Conservation (phyloP, 306 rosid genomes). For the Inga laurina region DNA sequence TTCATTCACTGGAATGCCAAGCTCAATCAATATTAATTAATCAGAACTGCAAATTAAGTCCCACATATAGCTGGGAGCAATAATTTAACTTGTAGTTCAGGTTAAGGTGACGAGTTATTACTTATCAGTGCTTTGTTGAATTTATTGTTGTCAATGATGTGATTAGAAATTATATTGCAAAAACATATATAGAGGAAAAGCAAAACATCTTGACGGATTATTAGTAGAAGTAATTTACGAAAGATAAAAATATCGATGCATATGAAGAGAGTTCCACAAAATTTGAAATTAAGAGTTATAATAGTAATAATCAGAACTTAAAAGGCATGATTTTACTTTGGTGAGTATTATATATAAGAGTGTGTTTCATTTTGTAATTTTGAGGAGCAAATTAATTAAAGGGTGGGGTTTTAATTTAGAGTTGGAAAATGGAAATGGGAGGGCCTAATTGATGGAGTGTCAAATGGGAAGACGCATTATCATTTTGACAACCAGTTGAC, state of each 20-base stretch:
- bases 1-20: not conserved
- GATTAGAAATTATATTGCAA: not conserved
- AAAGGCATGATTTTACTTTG: not conserved
- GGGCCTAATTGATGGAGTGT: conserved; percentile 36
- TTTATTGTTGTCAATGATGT: too few species aligned
- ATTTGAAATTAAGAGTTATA: not conserved
- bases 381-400: not conserved
- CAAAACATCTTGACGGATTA: not conserved
- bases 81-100: not conserved
- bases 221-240: conserved; percentile 13
- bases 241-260: conserved; percentile 24
- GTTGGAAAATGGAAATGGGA: conserved; percentile 31
- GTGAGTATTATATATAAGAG: not conserved
- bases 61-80: not conserved
- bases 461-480: conserved; percentile 30
- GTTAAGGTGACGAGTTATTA: not conserved
- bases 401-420: not conserved
- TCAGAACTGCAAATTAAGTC: not conserved
- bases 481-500: conserved; percentile 53
- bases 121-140: not conserved
- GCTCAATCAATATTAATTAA: not conserved
- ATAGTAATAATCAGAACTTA: not conserved
- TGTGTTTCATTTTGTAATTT: not conserved
- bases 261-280: not conserved
- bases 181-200: not conserved